Evolutionary conservation across 2,329 filamentous ascomycete genomes (phyloP).

Genomic region (Diaporthe amygdali): DNA sequence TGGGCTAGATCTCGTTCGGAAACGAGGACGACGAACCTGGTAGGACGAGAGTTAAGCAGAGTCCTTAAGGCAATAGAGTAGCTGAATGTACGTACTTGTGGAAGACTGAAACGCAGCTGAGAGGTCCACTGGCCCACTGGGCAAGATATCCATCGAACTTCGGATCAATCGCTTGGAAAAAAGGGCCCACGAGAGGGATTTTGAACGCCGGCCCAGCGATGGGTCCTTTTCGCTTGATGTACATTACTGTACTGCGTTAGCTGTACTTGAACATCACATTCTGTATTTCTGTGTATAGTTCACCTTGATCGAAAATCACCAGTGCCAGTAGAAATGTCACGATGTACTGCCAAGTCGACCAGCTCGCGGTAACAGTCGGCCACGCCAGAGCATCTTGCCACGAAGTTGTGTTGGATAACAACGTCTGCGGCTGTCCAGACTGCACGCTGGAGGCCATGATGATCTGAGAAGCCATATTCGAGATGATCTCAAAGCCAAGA

Average conservation of each 20-base stretch:
- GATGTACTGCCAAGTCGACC: conserved; percentile 36
- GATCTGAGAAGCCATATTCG: not conserved
- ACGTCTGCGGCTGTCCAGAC: conserved; percentile 7
- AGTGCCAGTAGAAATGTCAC: conserved; percentile 38
- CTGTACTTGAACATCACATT: too few relatives aligned
- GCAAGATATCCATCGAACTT: conserved; percentile 75
- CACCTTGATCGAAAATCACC: conserved; percentile 48
- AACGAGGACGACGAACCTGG: conserved; percentile 78
- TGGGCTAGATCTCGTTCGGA: conserved; percentile 79
- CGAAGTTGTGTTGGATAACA: not conserved
- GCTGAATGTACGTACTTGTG: conserved; percentile 66
- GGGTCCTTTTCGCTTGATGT: conserved; percentile 64
- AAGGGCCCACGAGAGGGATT: conserved; percentile 75
- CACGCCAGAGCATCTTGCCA: not conserved
- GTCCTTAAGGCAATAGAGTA: not conserved
- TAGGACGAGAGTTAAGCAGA: not conserved
- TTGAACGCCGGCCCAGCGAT: conserved; percentile 70
- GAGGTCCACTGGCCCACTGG: conserved; percentile 79
- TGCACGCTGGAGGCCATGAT: not conserved
- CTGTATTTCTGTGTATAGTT: not conserved
- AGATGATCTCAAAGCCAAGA: not conserved
- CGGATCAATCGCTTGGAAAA: conserved; percentile 76
- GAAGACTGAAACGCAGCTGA: conserved; percentile 84
- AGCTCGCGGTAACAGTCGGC: conserved; percentile 15
- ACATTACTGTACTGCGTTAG: conserved; percentile 51